Base-by-base conservation (phyloP, 305 asterid species). In the Solanum hybrid region DNA sequence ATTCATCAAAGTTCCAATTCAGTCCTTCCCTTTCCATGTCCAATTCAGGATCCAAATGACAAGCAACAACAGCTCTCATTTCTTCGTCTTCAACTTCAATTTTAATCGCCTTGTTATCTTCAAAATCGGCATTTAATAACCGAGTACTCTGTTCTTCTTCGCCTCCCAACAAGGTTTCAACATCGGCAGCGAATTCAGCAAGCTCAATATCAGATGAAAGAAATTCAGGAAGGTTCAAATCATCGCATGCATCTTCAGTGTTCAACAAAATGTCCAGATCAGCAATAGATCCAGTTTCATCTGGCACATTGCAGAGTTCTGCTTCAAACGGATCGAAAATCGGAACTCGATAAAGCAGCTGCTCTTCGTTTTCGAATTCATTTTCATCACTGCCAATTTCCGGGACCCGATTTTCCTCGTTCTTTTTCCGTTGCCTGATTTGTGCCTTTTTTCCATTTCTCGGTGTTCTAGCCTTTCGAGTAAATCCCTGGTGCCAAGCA, bases 381-480 rank as follows among this genome's bases (percentile, higher is more conserved):
- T 82, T 84, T 84, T 51, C 87, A 79, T 94, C 96, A 1, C 88
- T 60, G 75, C 92, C 89, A 5, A 94, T 91, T 92, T 96, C 98
- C 6, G 98, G 98, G 10, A 95, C 97, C 79, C 20, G 38, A 31
- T 86, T 79, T 37, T 88, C 87, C 64, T 78, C 88, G n/a, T n/a
- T 34, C 64, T 88, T 86, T 51, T 38, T 37, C 10, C 36, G 12
- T 16, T 37, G 77, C 8, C 22, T 46, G 22, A 16, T 27, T 79
- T 32, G 91, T 17, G 20, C 31, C 11, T 38, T 36, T 92, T 92
- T 93, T 22, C 85, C 42, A 17, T 89, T 89, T 4, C 97, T 88
- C 11, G 96, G 97, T 8, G 98, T 96, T 87, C 98, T 88, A 3
- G 98, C 94, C 90, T 96, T 95, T 7, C 94, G 92, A 2, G 97